Percentiles rank a stretch among this genome's conserved stretches.
Conservation (phyloP, 75 land plant species). For the Pinus albicaulis region DNA sequence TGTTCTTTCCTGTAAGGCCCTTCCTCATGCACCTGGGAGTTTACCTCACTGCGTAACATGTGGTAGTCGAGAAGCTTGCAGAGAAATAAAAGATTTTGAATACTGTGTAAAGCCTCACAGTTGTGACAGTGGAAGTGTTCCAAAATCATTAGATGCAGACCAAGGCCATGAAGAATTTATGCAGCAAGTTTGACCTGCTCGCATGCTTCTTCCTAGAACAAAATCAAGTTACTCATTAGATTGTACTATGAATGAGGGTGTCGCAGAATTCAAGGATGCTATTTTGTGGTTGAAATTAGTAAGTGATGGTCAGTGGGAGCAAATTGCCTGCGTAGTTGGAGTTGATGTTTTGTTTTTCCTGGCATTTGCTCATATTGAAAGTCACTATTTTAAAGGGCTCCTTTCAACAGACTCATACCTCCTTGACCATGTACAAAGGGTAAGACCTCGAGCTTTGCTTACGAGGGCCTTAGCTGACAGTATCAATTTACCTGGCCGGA, state of each 20-base stretch:
- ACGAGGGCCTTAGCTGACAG: too few species aligned
- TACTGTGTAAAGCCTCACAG: slow-evolving; percentile 29
- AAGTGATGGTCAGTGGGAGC: slow-evolving; percentile 46
- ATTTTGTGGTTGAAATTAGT: slow-evolving; percentile 5
- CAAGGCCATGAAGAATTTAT: slow-evolving; percentile 51
- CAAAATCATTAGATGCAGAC: slow-evolving; percentile 4
- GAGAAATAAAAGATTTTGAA: slow-evolving; percentile 87
- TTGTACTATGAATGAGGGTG: slow-evolving; percentile 7
- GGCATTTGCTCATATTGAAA: too few species aligned
- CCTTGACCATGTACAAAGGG: too few species aligned
- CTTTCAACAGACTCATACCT: too few species aligned
- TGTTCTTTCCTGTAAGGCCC: slow-evolving; percentile 77
- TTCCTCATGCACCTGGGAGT: slow-evolving; percentile 63
- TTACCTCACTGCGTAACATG: slow-evolving; percentile 76
- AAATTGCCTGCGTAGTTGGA: slow-evolving; percentile 42
- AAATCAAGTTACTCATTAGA: slow-evolving; percentile 4
- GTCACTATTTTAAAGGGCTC: too few species aligned
- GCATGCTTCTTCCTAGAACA: slow-evolving; percentile 39
- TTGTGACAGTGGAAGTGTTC: not conserved
- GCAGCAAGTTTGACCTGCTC: slow-evolving; percentile 53
- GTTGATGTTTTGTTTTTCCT: not conserved
- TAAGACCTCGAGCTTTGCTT: too few species aligned
- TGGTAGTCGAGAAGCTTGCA: slow-evolving; percentile 73
- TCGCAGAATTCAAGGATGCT: slow-evolving; percentile 8
- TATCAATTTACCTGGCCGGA: too few species aligned